A percentile compares a stretch with the other conserved stretches of the same genome.
Evolutionary conservation across 768 basidiomycete genomes (phyloP).

Genomic region (Serendipita sp.): DNA sequence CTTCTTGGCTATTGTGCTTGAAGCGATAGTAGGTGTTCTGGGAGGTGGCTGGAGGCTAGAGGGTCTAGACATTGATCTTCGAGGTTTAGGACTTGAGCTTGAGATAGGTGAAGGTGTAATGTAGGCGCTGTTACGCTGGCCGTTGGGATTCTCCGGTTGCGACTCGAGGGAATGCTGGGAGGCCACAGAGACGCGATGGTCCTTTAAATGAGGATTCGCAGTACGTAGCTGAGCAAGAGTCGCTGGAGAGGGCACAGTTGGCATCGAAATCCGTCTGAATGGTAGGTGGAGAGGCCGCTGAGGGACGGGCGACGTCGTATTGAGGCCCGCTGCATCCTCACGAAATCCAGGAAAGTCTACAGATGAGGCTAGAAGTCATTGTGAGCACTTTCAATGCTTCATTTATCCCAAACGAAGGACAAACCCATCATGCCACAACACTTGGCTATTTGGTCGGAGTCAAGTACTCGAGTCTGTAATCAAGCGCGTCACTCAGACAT

Average conservation of each 20-base stretch:
- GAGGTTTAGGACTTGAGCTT: slow-evolving; percentile 17
- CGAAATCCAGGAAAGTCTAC: slow-evolving; percentile 7
- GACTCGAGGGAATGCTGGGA: slow-evolving; percentile 44
- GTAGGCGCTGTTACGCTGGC: slow-evolving; percentile 9
- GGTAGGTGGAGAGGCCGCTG: slow-evolving; percentile 17
- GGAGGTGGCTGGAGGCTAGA: slow-evolving; percentile 19
- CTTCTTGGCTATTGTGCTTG: slow-evolving; percentile 33
- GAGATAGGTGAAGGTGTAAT: slow-evolving; percentile 14
- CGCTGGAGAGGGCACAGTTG: slow-evolving; percentile 24
- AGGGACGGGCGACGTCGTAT: not conserved
- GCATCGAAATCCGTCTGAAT: slow-evolving; percentile 31
- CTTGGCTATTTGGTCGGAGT: not conserved
- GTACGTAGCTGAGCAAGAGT: slow-evolving; percentile 30
- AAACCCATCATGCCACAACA: not conserved
- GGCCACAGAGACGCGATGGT: not conserved
- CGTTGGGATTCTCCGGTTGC: slow-evolving; percentile 31
- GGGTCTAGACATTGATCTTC: slow-evolving; percentile 22
- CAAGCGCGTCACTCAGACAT: not conserved
- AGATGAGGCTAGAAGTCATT: slow-evolving; percentile 6
- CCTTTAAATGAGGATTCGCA: not conserved
- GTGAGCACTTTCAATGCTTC: too few species aligned
- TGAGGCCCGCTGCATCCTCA: slow-evolving; percentile 1
- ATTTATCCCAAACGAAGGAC: too few species aligned
- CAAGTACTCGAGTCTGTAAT: not conserved
- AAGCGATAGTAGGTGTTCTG: slow-evolving; percentile 24